Conservation (phyloP, 2,329 filamentous ascomycete genomes). For the Verticillium albo-atrum region DNA sequence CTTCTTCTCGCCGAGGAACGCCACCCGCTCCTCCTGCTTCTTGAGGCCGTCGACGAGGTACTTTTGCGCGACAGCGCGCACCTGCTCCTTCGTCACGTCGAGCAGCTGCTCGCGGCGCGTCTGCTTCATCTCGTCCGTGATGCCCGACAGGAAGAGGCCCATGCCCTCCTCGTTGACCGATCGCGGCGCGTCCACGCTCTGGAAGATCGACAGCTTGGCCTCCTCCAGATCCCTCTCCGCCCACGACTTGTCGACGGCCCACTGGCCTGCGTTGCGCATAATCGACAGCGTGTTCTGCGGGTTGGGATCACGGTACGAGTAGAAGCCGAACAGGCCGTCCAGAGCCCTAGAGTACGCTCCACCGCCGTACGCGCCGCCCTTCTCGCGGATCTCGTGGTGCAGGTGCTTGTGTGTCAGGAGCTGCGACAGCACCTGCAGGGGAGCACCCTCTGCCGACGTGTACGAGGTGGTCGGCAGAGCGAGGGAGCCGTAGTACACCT, state of each 20-base stretch:
- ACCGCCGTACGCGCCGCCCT: constrained; percentile 93
- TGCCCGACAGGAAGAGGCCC: constrained; percentile 75
- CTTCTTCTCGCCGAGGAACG: constrained; percentile 80
- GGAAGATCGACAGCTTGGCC: constrained; percentile 93
- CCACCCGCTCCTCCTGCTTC: constrained; percentile 56
- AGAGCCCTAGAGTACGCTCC: constrained; percentile 78
- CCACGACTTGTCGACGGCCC: constrained; percentile 80
- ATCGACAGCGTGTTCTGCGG: constrained; percentile 82
- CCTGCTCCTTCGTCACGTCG: constrained; percentile 77
- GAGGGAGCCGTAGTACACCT: constrained; percentile 90
- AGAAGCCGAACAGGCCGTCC: constrained; percentile 87
- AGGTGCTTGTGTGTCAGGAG: constrained; percentile 94
- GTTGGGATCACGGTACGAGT: constrained; percentile 95
- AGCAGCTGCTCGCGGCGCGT: constrained; percentile 76
- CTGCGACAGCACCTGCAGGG: constrained; percentile 84
- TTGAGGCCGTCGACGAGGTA: constrained; percentile 69
- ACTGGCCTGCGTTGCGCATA: constrained; percentile 76
- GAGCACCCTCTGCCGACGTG: constrained; percentile 66
- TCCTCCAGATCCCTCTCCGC: constrained; percentile 84
- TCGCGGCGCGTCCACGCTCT: constrained; percentile 81
- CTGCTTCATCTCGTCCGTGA: constrained; percentile 88
- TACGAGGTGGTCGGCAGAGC: constrained; percentile 83
- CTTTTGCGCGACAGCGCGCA: constrained; percentile 74
- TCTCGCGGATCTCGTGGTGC: constrained; percentile 96
- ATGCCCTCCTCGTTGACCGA: constrained; percentile 87